Conservation (phyloP, 2,329 filamentous ascomycete species). For the Fusarium pseudograminearum region DNA sequence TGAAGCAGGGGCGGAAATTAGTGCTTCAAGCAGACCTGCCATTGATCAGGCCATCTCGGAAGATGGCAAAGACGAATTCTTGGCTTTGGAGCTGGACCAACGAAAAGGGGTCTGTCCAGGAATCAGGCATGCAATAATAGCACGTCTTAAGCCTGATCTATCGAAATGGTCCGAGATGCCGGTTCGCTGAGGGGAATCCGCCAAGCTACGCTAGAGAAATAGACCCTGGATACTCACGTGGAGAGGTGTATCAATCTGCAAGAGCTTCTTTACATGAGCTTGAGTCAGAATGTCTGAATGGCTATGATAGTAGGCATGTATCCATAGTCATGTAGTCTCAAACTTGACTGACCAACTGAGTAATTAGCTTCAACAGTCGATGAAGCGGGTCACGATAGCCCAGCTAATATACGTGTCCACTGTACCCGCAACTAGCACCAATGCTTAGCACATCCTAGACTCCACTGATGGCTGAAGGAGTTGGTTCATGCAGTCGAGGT, state of each 20-base stretch:
- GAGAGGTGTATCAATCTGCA: background rate
- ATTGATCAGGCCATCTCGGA: background rate
- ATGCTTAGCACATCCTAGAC: background rate
- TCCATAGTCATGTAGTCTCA: background rate
- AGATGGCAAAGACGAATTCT: background rate
- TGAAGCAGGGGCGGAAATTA: background rate
- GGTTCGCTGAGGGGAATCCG: background rate
- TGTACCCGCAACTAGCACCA: background rate
- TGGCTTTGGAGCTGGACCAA: background rate
- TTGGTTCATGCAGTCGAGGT: background rate
- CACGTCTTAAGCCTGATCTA: background rate
- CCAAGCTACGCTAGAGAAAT: background rate
- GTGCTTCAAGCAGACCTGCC: background rate
- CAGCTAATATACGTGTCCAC: background rate
- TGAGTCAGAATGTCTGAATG: fast-evolving
- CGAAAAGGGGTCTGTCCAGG: background rate
- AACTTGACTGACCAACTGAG: background rate
- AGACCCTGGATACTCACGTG: background rate
- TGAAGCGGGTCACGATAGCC: background rate
- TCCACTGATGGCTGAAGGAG: background rate
- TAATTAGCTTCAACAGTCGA: background rate
- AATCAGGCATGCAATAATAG: background rate
- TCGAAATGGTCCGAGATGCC: background rate
- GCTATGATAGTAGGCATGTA: background rate
- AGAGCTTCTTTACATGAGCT: background rate